Evolutionary conservation across 202 grass and related monocot genomes (phyloP).

Genomic region (Thinopyrum obtusiflorum): DNA sequence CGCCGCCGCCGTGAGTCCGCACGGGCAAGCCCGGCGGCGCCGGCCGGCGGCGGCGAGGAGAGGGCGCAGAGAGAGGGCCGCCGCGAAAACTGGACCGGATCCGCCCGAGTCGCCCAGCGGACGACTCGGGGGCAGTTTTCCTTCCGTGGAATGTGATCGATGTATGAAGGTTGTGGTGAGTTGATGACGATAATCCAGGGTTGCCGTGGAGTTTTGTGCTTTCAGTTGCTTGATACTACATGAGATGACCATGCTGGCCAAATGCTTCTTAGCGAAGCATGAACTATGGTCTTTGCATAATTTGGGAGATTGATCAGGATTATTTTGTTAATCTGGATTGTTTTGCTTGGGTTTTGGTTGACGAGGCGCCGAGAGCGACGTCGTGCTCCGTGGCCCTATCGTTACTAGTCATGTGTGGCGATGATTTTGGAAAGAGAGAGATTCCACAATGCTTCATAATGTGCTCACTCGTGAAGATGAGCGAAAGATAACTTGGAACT

Average conservation of each 20-base stretch:
- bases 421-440: neutral
- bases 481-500: neutral
- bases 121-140: too few relatives aligned
- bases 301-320: neutral
- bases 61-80: too few relatives aligned
- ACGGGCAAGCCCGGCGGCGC: too few relatives aligned
- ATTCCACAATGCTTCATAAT: neutral
- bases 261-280: neutral
- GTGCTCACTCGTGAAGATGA: neutral
- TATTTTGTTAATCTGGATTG: neutral
- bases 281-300: neutral
- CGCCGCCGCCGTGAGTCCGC: too few relatives aligned
- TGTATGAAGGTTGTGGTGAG: neutral
- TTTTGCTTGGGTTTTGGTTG: neutral
- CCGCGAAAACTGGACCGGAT: too few relatives aligned
- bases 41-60: too few relatives aligned
- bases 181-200: neutral
- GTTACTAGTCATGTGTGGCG: neutral
- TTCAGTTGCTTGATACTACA: neutral
- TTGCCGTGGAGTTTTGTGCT: neutral
- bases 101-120: too few relatives aligned
- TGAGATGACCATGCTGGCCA: neutral
- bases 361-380: neutral
- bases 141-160: too few relatives aligned
- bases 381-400: neutral